These are phyloP conservation scores for Berberis vulgaris DNA, from an alignment of 164 flowering plant genomes.

Conservation along the genomic window DNA sequence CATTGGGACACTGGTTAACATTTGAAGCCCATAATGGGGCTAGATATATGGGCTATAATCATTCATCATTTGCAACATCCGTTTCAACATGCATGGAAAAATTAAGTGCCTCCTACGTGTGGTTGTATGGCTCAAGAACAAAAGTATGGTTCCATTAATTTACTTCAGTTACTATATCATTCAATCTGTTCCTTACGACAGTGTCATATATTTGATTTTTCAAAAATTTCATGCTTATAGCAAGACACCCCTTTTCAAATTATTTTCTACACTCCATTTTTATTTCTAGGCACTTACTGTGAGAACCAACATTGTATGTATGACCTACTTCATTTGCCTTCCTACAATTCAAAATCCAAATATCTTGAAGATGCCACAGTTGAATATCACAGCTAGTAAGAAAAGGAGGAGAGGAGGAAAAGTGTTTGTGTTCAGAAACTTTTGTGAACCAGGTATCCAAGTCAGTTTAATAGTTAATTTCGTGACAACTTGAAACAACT, in stretches of 20 bases:
- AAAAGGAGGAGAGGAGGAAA: conserved; percentile 73
- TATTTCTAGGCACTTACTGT: conserved; percentile 49
- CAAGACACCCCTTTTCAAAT: conserved; percentile 11
- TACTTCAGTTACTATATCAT: too few species aligned
- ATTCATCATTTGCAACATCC: too few species aligned
- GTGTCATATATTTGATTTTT: too few species aligned
- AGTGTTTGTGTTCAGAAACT: conserved; percentile 58
- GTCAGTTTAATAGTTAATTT: conserved; percentile 49
- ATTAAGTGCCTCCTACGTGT: too few species aligned
- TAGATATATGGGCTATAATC: too few species aligned
- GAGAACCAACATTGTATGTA: conserved; percentile 28
- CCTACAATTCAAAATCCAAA: not conserved
- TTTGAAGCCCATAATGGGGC: too few species aligned
- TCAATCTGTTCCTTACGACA: too few species aligned
- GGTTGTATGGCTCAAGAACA: too few species aligned
- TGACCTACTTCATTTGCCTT: not conserved
- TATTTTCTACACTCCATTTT: conserved; percentile 26
- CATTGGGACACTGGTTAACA: too few species aligned
- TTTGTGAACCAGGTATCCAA: conserved; percentile 65
- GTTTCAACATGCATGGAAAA: too few species aligned
- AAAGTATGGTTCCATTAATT: too few species aligned
- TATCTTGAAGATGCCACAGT: conserved; percentile 21
- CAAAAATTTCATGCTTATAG: too few species aligned
- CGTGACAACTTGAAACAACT: conserved; percentile 51
- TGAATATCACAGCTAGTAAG: conserved; percentile 30